Evolutionary conservation across 2,329 filamentous ascomycete species (phyloP), one percentile per base, ranked within the genome.

Genomic region (Didymella glomerata): DNA sequence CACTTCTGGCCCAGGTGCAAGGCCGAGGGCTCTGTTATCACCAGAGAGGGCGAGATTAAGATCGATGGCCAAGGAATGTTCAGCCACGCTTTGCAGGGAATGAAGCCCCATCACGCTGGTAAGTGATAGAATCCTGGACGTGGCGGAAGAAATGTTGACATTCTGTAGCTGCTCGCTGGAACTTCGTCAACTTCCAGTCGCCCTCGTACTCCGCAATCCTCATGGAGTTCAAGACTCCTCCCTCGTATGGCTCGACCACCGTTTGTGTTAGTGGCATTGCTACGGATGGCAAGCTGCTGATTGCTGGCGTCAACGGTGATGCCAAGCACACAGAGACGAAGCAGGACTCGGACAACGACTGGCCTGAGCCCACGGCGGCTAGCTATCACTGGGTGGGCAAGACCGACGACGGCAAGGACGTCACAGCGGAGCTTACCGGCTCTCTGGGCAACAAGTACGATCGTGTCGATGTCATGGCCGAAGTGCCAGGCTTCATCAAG

Each of bases 21-120:
- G 46, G 87, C 90, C 13, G 90, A 94, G 78, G 95, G 95, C 50
- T 91, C 85, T 67, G 92, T 98, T 76, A 87, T 91, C 64, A 96
- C 93, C 60, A 86, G 90, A 70, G 88, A 92, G 32, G 92, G 92
- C 47, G 87, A 90, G 36, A 83, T 97, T 62, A 89, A 97, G 76
- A 88, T 97, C 77, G 89, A 87, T 72, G 94, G 94, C 57, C 86
- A 84, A 63, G 93, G 88, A 30, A 82, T 96, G 71, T 94, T 93
- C 79, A 84, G 90, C 66, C 90, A 95, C 77, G 93, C 92, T 40
- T 82, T 98, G 49, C 95, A 98, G 81, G 95, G 93, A 76, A 98
- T 98, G 94, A 99, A 99, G 85, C 95, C 95, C 40, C 95, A 99
- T 78, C 96, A 99, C 76, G 91, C 93, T 60, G 93, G 86, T 88